phyloP scores from a whole-genome alignment of 768 basidiomycete genomes.

The Rhodotorula toruloides region DNA sequence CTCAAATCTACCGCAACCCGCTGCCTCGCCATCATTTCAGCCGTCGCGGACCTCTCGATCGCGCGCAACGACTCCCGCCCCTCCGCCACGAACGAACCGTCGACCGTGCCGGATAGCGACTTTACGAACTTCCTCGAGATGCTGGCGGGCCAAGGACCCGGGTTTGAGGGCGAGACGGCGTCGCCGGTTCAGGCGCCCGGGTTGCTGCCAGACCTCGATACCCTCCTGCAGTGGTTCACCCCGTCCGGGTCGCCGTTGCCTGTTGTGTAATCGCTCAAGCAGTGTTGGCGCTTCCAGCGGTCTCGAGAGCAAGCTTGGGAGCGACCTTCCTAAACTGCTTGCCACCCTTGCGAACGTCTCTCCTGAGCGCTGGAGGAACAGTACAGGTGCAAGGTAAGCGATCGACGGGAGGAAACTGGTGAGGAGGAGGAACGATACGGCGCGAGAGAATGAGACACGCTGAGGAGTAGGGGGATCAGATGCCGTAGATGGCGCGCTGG shows the following conservation, averaged over 20 bases:
- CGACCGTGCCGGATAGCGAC: background rate
- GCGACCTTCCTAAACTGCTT: too few species aligned
- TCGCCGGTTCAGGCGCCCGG: background rate
- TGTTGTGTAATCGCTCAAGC: background rate
- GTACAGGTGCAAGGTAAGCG: too few species aligned
- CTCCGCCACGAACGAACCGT: background rate
- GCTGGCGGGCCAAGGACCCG: background rate
- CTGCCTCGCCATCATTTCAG: slow-evolving; percentile 4
- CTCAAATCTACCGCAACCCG: background rate
- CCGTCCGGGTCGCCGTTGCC: background rate
- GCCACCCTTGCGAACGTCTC: too few species aligned
- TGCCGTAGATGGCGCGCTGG: too few species aligned
- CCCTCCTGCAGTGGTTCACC: background rate
- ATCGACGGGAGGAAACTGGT: too few species aligned
- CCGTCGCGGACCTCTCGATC: slow-evolving; percentile 4
- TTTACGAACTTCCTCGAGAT: slow-evolving; percentile 5
- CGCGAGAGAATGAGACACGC: too few species aligned
- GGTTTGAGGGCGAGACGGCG: background rate
- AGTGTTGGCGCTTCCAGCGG: too few species aligned
- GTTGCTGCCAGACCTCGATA: background rate
- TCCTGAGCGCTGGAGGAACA: too few species aligned
- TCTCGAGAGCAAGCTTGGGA: too few species aligned
- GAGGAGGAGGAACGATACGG: too few species aligned
- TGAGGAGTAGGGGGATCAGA: too few species aligned
- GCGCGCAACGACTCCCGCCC: too few species aligned